Evolutionary conservation across 208 protist species (phyloP).

Genomic region (Angomonas deanei): DNA sequence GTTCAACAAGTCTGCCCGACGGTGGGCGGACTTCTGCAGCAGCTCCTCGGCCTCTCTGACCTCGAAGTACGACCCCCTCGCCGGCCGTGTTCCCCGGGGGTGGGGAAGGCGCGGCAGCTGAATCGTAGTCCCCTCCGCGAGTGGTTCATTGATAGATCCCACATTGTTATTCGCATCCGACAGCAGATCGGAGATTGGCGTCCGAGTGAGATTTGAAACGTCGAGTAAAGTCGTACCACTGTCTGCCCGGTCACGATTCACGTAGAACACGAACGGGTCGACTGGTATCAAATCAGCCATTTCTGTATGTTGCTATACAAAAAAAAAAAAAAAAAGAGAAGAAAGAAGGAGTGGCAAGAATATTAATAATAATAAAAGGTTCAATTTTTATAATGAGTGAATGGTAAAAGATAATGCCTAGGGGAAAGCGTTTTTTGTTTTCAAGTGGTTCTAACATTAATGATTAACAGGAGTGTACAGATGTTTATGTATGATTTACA

Average conservation of each 20-base stretch:
- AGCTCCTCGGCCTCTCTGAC: slow-evolving; percentile 40
- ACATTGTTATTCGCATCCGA: not conserved
- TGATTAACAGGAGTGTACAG: too few relatives aligned
- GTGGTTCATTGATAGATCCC: slow-evolving; percentile 9
- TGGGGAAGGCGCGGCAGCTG: slow-evolving; percentile 28
- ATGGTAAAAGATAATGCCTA: not conserved
- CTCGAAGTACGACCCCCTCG: slow-evolving; percentile 34
- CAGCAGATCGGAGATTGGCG: slow-evolving; percentile 42
- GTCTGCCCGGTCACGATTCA: not conserved
- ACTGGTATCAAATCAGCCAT: not conserved
- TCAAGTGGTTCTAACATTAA: not conserved
- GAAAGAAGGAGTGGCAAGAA: not conserved
- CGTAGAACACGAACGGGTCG: slow-evolving; percentile 8
- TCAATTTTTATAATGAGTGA: not conserved
- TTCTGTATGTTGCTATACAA: not conserved
- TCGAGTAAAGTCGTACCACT: not conserved
- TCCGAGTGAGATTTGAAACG: not conserved
- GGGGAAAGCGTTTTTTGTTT: not conserved
- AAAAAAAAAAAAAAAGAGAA: not conserved
- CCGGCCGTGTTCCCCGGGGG: slow-evolving; percentile 6
- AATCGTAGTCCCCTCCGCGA: slow-evolving; percentile 42
- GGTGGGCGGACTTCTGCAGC: slow-evolving; percentile 26
- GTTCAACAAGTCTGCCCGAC: slow-evolving; percentile 22
- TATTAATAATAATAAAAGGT: slow-evolving; percentile 3
- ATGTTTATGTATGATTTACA: too few relatives aligned